Conservation (phyloP, 345 rosid genomes). For the Microcos paniculata region DNA sequence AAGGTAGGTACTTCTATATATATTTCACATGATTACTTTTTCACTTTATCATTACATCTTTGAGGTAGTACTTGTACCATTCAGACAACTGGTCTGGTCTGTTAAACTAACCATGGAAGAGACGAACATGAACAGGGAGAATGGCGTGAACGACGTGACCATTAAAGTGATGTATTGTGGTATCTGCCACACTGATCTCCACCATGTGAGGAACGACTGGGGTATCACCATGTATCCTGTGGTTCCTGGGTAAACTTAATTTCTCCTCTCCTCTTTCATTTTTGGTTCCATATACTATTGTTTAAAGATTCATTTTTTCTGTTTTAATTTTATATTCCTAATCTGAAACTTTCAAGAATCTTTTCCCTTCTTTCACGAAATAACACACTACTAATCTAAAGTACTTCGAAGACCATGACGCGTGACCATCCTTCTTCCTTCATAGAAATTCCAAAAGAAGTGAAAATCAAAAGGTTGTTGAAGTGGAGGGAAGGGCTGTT, state of each 20-base stretch:
- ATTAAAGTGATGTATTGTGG: constrained; percentile 73
- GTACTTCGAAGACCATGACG: no score
- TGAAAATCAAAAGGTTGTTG: not conserved
- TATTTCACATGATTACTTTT: not conserved
- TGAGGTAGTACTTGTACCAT: not conserved
- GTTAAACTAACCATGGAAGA: not conserved
- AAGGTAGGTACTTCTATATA: constrained; percentile 39
- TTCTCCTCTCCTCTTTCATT: no score
- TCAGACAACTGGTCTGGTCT: not conserved
- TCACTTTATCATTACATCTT: not conserved
- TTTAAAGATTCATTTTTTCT: no score
- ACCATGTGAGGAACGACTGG: constrained; percentile 66
- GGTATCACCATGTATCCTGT: constrained; percentile 79
- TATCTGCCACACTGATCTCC: constrained; percentile 82
- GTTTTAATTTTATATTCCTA: no score
- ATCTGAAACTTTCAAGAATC: no score
- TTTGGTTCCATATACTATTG: no score
- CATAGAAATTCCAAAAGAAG: no score
- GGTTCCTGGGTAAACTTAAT: constrained; percentile 63
- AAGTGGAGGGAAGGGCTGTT: not conserved
- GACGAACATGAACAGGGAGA: constrained; percentile 43
- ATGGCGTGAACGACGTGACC: constrained; percentile 68
- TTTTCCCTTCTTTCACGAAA: no score
- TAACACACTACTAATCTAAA: no score
- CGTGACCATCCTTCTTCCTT: no score